Conservation (phyloP, 176 grass and related monocot genomes). For the Ensete ventricosum region DNA sequence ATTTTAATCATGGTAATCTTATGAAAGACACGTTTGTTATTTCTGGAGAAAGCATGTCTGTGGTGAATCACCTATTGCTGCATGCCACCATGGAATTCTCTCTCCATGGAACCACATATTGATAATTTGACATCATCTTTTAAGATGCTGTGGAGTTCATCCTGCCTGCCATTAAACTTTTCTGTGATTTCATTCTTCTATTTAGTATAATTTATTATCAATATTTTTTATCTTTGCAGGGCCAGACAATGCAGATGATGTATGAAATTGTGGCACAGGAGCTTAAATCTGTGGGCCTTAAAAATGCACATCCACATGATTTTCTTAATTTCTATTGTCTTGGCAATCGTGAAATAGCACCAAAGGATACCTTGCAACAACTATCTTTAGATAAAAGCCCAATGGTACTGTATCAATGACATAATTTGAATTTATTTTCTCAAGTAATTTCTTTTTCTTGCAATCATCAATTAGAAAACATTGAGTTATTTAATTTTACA, state of each 20-base stretch:
- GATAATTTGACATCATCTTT: neutral
- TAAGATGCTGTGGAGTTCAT: neutral
- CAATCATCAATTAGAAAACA: neutral
- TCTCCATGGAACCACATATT: too few species aligned
- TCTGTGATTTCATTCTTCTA: neutral
- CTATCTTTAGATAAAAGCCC: neutral
- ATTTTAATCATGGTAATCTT: too few species aligned
- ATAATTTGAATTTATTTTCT: neutral
- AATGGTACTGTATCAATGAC: neutral
- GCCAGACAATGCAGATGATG: conserved; percentile 71
- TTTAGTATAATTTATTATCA: neutral
- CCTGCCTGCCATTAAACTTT: neutral
- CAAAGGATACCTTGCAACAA: too few species aligned
- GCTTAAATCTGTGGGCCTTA: neutral
- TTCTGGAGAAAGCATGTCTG: too few species aligned
- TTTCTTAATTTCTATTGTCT: conserved; percentile 96
- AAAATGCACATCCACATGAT: conserved; percentile 32
- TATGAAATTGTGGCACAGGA: conserved; percentile 37
- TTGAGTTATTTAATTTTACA: neutral
- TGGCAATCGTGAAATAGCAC: conserved; percentile 42
- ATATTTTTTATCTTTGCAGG: conserved; percentile 23
- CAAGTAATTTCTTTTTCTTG: neutral
- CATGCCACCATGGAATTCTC: too few species aligned
- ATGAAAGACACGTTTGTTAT: too few species aligned
- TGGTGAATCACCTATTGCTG: too few species aligned